A percentile compares a stretch with the other conserved stretches of the same genome.
These are phyloP conservation scores for Lepiota subincarnata DNA, from an alignment of 768 basidiomycete species.

Conservation along the genomic window DNA sequence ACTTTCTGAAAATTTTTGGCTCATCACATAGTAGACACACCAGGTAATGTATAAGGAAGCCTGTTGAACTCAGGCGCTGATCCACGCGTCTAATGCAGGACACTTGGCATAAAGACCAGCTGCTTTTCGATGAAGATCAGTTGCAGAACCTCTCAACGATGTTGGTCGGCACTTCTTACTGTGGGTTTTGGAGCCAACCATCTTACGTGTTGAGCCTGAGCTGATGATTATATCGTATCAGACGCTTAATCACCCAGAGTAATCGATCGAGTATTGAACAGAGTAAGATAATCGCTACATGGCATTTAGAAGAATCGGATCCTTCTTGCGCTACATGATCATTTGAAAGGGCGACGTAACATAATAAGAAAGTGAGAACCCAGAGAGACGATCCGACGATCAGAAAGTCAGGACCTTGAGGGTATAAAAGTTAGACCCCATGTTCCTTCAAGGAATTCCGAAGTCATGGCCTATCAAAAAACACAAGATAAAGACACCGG, in stretches of 20 bases:
- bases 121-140: conserved; percentile 85
- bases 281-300: conserved; percentile 2
- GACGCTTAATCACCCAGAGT: conserved; percentile 11
- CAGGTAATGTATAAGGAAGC: conserved; percentile 41
- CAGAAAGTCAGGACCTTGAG: not conserved
- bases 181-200: conserved; percentile 36
- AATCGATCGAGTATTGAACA: not conserved
- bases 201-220: not conserved
- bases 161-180: conserved; percentile 87
- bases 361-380: too few species aligned
- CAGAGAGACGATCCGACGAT: not conserved
- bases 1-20: conserved; percentile 9
- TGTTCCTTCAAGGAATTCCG: not conserved
- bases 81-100: conserved; percentile 43
- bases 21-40: conserved; percentile 43
- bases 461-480: not conserved
- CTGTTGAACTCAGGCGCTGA: not conserved
- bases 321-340: too few species aligned
- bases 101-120: conserved; percentile 89
- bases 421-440: not conserved
- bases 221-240: conserved; percentile 12
- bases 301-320: too few species aligned
- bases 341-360: too few species aligned
- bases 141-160: conserved; percentile 82
- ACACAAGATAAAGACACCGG: not conserved